phyloP scores from a whole-genome alignment of 2,329 filamentous ascomycete genomes.

The Teratosphaeria viscida region DNA sequence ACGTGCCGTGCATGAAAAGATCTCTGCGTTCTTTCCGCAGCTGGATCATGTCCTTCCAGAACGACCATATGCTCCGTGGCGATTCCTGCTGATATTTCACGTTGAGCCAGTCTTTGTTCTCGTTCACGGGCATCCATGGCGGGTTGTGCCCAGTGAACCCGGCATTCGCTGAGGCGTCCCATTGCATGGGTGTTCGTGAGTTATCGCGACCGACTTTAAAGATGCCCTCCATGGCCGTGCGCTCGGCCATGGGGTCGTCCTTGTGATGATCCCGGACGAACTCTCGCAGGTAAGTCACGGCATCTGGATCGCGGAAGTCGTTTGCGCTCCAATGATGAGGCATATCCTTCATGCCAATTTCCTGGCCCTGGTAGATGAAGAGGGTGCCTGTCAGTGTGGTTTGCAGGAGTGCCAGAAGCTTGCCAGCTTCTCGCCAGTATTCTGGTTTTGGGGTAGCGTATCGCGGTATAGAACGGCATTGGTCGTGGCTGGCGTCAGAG shows the following conservation, averaged over 20 bases:
- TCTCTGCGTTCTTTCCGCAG: constrained; percentile 52
- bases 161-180: constrained; percentile 49
- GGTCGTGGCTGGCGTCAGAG: background rate
- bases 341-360: constrained; percentile 57
- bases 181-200: constrained; percentile 61
- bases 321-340: constrained; percentile 50
- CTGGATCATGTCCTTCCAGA: constrained; percentile 45
- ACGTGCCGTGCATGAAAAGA: constrained; percentile 58
- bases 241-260: constrained; percentile 27
- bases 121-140: constrained; percentile 64
- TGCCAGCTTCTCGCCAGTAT: constrained; percentile 34
- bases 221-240: constrained; percentile 40
- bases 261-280: constrained; percentile 21
- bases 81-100: constrained; percentile 44
- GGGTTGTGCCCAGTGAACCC: constrained; percentile 49
- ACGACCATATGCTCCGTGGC: constrained; percentile 45
- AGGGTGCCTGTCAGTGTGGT: constrained; percentile 51
- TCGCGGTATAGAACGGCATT: background rate
- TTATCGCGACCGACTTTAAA: constrained; percentile 57
- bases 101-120: constrained; percentile 53
- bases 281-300: constrained; percentile 33
- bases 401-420: constrained; percentile 50
- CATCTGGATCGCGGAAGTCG: constrained; percentile 55
- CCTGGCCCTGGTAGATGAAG: constrained; percentile 61
- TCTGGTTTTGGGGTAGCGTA: background rate